phyloP scores from a whole-genome alignment of 176 grass and related monocot species.

The Eragrostis curvula region DNA sequence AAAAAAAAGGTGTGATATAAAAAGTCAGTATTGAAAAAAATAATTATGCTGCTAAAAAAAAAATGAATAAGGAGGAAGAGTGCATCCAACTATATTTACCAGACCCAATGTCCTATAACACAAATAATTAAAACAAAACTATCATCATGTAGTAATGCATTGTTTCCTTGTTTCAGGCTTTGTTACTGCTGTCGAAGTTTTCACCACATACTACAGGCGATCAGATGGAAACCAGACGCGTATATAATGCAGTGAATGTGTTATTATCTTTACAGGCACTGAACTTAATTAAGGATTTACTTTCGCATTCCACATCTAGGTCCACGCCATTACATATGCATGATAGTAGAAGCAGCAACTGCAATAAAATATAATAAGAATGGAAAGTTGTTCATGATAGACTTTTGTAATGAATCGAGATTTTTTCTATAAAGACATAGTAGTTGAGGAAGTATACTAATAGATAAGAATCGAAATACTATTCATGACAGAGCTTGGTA shows the following conservation, averaged over 20 bases:
- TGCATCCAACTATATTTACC: conserved; percentile 1
- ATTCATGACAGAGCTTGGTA: too few relatives aligned
- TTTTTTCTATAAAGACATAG: too few relatives aligned
- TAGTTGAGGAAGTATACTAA: too few relatives aligned
- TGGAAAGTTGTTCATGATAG: neutral
- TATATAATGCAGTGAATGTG: conserved; percentile 55
- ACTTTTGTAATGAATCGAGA: too few relatives aligned
- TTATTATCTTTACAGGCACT: conserved; percentile 66
- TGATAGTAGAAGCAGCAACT: neutral
- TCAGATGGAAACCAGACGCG: conserved; percentile 41
- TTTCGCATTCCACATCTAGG: neutral
- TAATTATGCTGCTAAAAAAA: conserved; percentile 23
- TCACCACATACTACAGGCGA: conserved; percentile 41
- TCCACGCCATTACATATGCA: conserved; percentile 7
- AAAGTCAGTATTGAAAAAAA: conserved; percentile 10
- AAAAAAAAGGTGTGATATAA: conserved; percentile 57
- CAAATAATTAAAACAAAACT: conserved; percentile 4
- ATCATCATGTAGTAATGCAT: conserved; percentile 11
- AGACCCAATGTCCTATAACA: conserved; percentile 9
- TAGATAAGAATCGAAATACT: too few relatives aligned
- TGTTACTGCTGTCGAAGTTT: conserved; percentile 59
- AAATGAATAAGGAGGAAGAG: neutral
- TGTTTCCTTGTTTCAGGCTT: conserved; percentile 49
- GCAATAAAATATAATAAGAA: neutral
- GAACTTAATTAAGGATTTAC: conserved; percentile 17